Percentiles rank a stretch among this genome's conserved stretches.
Conservation (phyloP, 202 grass and related monocot species). For the Carex arenaria region DNA sequence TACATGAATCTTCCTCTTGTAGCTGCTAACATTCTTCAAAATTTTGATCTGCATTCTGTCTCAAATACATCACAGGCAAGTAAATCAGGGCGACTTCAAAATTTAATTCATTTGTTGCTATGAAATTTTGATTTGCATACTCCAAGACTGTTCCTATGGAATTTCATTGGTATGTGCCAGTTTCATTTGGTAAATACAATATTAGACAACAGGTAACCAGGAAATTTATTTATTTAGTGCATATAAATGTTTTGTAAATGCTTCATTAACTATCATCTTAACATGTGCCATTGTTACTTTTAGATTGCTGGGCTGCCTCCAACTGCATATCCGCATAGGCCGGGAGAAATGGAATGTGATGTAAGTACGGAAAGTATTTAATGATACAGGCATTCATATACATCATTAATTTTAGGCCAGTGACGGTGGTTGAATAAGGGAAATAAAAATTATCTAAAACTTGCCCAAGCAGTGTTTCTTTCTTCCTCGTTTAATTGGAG, state of each 20-base stretch:
- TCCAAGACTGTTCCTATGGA: background rate
- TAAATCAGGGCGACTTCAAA: background rate
- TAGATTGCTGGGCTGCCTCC: conserved; percentile 16
- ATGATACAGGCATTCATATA: background rate
- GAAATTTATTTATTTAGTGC: background rate
- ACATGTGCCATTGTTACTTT: conserved; percentile 35
- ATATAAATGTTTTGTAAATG: conserved; percentile 1
- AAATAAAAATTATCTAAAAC: background rate
- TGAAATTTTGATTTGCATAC: too few relatives aligned
- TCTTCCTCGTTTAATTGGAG: background rate
- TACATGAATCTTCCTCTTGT: conserved; percentile 40
- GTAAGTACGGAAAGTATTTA: conserved; percentile 31
- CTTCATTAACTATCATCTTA: conserved; percentile 14
- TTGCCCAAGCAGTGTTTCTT: background rate
- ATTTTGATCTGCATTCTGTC: conserved; percentile 41
- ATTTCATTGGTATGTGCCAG: background rate
- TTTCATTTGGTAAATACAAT: background rate
- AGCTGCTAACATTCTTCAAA: conserved; percentile 48
- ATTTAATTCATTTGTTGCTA: background rate
- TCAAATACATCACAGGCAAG: conserved; percentile 25
- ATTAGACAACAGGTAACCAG: background rate
- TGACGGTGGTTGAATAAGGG: background rate
- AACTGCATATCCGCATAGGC: conserved; percentile 75
- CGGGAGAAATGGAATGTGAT: conserved; percentile 88
- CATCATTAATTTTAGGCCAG: background rate